Conservation (phyloP, 257 asterid species). For the Perilla frutescens region DNA sequence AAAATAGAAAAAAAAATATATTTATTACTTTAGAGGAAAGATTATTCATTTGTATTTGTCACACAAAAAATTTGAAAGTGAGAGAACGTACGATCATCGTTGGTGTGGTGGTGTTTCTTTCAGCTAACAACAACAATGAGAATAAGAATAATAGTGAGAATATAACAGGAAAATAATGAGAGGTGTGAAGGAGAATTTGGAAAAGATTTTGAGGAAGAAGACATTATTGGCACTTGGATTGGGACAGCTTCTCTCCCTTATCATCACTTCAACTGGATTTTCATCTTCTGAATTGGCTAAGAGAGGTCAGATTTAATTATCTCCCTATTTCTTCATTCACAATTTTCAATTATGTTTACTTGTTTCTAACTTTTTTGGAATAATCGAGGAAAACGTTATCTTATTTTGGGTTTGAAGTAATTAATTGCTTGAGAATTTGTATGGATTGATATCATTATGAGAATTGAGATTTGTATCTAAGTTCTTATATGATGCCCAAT, state of each 20-base stretch:
- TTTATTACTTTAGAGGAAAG: not conserved
- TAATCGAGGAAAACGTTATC: too few relatives aligned
- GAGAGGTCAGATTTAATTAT: slow-evolving; percentile 43
- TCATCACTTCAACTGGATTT: slow-evolving; percentile 74
- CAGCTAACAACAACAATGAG: not conserved
- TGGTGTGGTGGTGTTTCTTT: not conserved
- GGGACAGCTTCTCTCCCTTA: slow-evolving; percentile 70
- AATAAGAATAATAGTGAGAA: not conserved
- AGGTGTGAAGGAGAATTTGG: slow-evolving; percentile 28
- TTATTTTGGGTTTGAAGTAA: too few relatives aligned
- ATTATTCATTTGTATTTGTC: too few relatives aligned
- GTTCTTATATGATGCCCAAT: too few relatives aligned
- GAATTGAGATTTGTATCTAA: not conserved
- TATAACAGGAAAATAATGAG: slow-evolving; percentile 2
- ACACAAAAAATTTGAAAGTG: too few relatives aligned
- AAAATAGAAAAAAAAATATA: not conserved
- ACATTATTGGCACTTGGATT: slow-evolving; percentile 53
- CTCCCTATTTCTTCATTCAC: not conserved
- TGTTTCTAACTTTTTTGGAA: too few relatives aligned
- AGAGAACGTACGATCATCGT: too few relatives aligned
- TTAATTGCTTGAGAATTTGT: too few relatives aligned
- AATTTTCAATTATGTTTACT: not conserved
- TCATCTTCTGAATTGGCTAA: slow-evolving; percentile 69
- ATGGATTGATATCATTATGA: not conserved
- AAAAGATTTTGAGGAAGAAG: slow-evolving; percentile 47